Evolutionary conservation across 2,329 filamentous ascomycete genomes (phyloP), one percentile per base, ranked within the genome.

Genomic region (Hawksworthiomyces lignivorus): DNA sequence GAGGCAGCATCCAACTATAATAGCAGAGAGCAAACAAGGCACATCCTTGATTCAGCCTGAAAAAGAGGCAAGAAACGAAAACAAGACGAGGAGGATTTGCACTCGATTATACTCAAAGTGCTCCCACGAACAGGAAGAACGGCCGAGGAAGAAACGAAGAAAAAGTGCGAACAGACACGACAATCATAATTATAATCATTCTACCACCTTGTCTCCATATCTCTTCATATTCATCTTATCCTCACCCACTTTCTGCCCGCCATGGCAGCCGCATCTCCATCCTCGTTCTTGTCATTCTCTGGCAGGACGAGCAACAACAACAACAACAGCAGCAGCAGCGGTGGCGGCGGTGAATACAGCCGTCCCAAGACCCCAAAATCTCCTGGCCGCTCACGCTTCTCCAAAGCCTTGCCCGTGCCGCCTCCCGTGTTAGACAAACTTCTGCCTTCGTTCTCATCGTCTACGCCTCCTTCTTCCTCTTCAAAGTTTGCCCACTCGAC

Each of bases 381-480:
- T 56, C 58, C 54, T 48, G 70, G 70, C 52, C 61, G 64, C 41
- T 77, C 73, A 51, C 72, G 73, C 56, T 75, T 73, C 60, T 76
- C 73, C 54, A 78, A 78, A 60, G 73, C 72, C 26, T 61, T 78
- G 49, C 74, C 73, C 26, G 62, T 65, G 42, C 69, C 73, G 40
- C 58, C 64, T 22, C 48, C 52, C 42, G 46, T 52, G 36, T 8
- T 45, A 5, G 40, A 43, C 17, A 37, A 31, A 24, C 36, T 43
- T 17, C 43, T 44, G 15, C 21, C 17, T 26, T 38, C 36, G 15
- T 31, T 32, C 3, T 29, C 42, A 14, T 46, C 39, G 15, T 11
- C 36, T 5, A 21, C 28, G n/a, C 18, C 28, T 15, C 27, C 43
- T 11, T 12, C 39, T 14, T 17, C 27, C 9, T 36, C 40, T 7